Percentiles rank a stretch among this genome's conserved stretches.
Conservation (phyloP, 1,139 yeast species). For the Geotrichum citri-aurantii region DNA sequence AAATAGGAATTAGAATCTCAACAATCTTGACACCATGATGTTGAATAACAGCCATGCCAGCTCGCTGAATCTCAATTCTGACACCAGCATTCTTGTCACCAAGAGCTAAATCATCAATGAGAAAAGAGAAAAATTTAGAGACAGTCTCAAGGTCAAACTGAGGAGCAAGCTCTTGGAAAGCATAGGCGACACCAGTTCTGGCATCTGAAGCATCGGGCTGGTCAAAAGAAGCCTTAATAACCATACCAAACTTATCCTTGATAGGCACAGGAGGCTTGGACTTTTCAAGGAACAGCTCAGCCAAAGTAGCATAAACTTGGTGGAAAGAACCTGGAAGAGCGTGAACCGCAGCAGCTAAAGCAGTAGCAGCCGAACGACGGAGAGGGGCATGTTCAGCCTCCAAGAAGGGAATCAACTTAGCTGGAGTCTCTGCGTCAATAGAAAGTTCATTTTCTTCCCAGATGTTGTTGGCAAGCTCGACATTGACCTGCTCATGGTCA, state of each 20-base stretch:
- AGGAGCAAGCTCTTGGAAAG: conserved; percentile 56
- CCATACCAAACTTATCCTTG: conserved; percentile 73
- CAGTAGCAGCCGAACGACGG: conserved; percentile 59
- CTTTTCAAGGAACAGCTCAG: conserved; percentile 52
- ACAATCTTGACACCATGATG: conserved; percentile 58
- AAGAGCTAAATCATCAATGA: conserved; percentile 56
- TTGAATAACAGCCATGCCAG: conserved; percentile 72
- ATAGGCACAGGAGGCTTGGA: conserved; percentile 73
- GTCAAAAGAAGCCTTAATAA: conserved; percentile 54
- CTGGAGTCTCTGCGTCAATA: conserved; percentile 42
- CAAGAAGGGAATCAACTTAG: conserved; percentile 22
- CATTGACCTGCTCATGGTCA: conserved; percentile 61
- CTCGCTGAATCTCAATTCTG: conserved; percentile 77
- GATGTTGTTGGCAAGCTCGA: conserved; percentile 67
- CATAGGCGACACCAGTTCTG: conserved; percentile 72
- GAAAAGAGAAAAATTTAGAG: conserved; percentile 49
- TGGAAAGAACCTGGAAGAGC: conserved; percentile 35
- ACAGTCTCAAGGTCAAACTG: conserved; percentile 41
- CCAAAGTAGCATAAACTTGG: conserved; percentile 41
- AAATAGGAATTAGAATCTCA: conserved; percentile 68
- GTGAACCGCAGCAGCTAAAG: conserved; percentile 50
- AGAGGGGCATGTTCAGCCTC: conserved; percentile 30
- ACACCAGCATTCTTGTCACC: conserved; percentile 72
- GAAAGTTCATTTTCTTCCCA: conserved; percentile 69
- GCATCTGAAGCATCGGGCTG: conserved; percentile 77